phyloP scores from a whole-genome alignment of 2,329 filamentous ascomycete species.

The Cylindrodendrum hubeiense region DNA sequence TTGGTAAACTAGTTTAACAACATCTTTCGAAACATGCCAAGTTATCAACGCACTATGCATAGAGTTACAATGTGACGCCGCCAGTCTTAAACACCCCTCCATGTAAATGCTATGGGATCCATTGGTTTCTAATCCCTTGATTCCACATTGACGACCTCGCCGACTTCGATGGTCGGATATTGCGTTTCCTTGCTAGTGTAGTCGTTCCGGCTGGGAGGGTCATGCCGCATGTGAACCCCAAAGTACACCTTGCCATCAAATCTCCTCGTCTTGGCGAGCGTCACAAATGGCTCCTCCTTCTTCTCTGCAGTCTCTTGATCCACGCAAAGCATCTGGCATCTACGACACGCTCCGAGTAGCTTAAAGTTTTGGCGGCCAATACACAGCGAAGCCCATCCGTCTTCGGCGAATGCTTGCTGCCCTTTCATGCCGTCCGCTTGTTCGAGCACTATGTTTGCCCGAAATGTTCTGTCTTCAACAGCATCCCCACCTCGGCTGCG shows the following conservation, averaged over 20 bases:
- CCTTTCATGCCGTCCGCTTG: constrained; percentile 54
- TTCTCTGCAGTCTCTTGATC: constrained; percentile 85
- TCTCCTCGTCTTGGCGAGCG: constrained; percentile 86
- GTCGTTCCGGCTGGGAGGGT: constrained; percentile 24
- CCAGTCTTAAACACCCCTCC: neutral
- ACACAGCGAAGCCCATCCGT: constrained; percentile 77
- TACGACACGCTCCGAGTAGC: constrained; percentile 84
- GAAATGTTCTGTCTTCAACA: constrained; percentile 81
- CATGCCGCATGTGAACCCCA: constrained; percentile 80
- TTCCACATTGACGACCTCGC: constrained; percentile 55
- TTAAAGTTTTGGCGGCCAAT: constrained; percentile 76
- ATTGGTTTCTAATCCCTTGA: neutral
- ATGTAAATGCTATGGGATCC: neutral
- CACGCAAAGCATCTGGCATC: constrained; percentile 97
- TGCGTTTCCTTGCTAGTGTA: constrained; percentile 34
- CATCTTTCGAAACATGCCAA: neutral
- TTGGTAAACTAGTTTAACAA: no score
- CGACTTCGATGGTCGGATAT: constrained; percentile 61
- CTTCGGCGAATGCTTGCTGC: constrained; percentile 79
- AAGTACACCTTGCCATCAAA: constrained; percentile 90
- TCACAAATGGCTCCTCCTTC: constrained; percentile 88
- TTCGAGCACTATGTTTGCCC: constrained; percentile 85
- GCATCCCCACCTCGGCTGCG: constrained; percentile 69
- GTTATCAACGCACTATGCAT: neutral
- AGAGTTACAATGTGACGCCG: no score